phyloP scores from a whole-genome alignment of 2,329 filamentous ascomycete genomes.

The Alternaria hordeiaustralica region DNA sequence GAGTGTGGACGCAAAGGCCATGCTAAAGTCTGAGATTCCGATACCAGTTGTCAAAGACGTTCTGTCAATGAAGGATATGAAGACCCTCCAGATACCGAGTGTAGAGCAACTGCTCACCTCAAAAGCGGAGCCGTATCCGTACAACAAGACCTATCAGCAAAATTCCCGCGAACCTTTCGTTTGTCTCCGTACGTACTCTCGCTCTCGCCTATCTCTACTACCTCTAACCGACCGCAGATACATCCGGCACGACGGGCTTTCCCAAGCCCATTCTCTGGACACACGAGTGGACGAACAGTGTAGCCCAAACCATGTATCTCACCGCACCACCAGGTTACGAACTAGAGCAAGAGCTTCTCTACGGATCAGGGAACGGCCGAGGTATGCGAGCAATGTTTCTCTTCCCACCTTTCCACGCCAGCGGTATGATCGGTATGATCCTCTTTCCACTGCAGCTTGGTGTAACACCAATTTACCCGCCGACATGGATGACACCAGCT shows the following conservation, averaged over 20 bases:
- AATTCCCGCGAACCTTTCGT: constrained; percentile 32
- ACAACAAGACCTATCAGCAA: constrained; percentile 29
- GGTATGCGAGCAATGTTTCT: constrained; percentile 1
- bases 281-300: constrained; percentile 18
- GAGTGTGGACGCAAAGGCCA: constrained; percentile 22
- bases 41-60: constrained; percentile 19
- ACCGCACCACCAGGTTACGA: constrained; percentile 1
- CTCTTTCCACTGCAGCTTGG: constrained; percentile 8
- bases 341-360: not conserved
- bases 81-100: constrained; percentile 19
- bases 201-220: not conserved
- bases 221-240: constrained; percentile 20
- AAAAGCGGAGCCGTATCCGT: constrained; percentile 20
- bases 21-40: constrained; percentile 18
- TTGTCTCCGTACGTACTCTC: constrained; percentile 25
- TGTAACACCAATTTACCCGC: constrained; percentile 5
- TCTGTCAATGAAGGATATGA: constrained; percentile 19
- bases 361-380: not conserved
- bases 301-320: constrained; percentile 2
- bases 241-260: constrained; percentile 48
- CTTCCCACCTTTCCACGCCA: constrained; percentile 15
- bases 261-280: constrained; percentile 46
- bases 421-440: constrained; percentile 8
- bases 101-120: constrained; percentile 21
- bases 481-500: not conserved